Conservation (phyloP, 2,329 filamentous ascomycete genomes). For the Gnomoniopsis smithogilvyi region DNA sequence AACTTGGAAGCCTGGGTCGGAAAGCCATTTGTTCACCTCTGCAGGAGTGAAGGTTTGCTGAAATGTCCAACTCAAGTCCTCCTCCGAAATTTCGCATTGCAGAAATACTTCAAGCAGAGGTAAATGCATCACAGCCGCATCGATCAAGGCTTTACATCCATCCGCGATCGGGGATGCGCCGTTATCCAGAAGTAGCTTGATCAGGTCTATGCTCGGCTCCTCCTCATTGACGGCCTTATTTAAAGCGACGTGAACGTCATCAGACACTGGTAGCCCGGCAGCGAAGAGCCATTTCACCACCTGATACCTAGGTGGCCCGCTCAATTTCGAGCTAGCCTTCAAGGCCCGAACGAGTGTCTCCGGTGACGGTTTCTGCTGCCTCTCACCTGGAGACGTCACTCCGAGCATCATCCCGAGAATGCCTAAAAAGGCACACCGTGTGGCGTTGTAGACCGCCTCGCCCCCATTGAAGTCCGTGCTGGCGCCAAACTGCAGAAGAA, state of each 20-base stretch:
- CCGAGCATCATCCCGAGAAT: conserved; percentile 51
- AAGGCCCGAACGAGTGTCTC: conserved; percentile 47
- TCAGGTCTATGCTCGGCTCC: conserved; percentile 43
- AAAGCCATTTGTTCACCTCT: conserved; percentile 43
- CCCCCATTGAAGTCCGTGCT: conserved; percentile 53
- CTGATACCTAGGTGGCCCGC: conserved; percentile 43
- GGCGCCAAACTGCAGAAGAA: conserved; percentile 51
- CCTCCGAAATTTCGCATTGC: conserved; percentile 34
- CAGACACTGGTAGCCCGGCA: conserved; percentile 44
- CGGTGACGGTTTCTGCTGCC: conserved; percentile 43
- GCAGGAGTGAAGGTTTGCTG: conserved; percentile 40
- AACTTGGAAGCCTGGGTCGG: conserved; percentile 42
- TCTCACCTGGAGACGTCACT: conserved; percentile 36
- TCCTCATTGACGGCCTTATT: conserved; percentile 52
- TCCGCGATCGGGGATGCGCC: conserved; percentile 52
- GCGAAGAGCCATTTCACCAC: conserved; percentile 49
- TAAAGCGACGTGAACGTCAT: conserved; percentile 49
- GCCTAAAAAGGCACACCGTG: conserved; percentile 46
- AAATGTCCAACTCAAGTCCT: conserved; percentile 45
- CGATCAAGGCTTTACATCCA: conserved; percentile 49
- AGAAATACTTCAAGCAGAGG: conserved; percentile 41
- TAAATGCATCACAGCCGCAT: conserved; percentile 39
- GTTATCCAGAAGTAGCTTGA: conserved; percentile 45
- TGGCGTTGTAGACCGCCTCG: conserved; percentile 53
- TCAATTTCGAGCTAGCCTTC: conserved; percentile 52